Evolutionary conservation across 495 filamentous ascomycete species (phyloP), one percentile per base, ranked within the genome.

Genomic region (Letharia columbiana): DNA sequence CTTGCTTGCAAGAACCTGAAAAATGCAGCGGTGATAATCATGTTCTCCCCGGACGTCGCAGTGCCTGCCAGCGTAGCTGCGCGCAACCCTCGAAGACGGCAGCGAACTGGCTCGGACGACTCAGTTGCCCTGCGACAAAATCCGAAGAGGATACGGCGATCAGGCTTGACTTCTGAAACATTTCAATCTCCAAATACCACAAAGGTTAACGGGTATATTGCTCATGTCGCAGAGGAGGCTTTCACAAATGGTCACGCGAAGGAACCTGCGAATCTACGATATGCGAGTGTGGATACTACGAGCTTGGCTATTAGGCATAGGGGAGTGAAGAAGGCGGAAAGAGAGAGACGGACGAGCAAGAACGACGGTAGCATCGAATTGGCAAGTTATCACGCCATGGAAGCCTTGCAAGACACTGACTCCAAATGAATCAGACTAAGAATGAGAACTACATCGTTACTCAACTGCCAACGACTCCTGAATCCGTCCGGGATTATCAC

Each of bases 371-470:
- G 83, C 66, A 75, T 86, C 60, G 76, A 86, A 49, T 72, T 92
- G 72, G 89, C 90, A 76, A 64, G 85, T 81, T 41, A 23, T 31
- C 11, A 11, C 50, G 60, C 50, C 59, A 13, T 45, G 42, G n/a
- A 37, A 33, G 39, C 28, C 54, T 28, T 61, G 20, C 66, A 57
- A 67, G 61, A 15, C 58, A 37, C 56, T 12, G 41, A 61, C 17
- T 49, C 69, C 33, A 39, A 41, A 35, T 28, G 39, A 44, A 62
- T 64, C 63, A 96, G 91, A 92, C 91, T 23, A 88, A 87, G 73
- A 98, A 91, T 70, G 87, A 89, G 72, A 90, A 88, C 64, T 97
- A 94, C 71, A 86, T 83, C 42, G 91, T 98, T 44, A 89, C 89
- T 64, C 89, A 90, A 71, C 84, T 98, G 37, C 89, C 91, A 62